Base-by-base conservation (phyloP, 495 filamentous ascomycete genomes). In the Pseudevernia furfuracea region DNA sequence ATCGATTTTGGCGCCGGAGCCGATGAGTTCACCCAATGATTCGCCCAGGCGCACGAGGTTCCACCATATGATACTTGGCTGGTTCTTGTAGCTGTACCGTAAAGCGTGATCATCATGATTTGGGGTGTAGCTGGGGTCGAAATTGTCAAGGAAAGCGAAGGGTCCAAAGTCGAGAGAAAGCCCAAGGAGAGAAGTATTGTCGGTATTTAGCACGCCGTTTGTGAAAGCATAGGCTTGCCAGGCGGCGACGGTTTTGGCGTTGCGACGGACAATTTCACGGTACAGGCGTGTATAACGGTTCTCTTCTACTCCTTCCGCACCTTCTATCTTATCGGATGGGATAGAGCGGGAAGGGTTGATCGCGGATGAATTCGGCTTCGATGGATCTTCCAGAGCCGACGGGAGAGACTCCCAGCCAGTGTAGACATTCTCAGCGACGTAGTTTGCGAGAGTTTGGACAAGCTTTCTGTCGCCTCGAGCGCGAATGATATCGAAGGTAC, bases 201-300 rank as follows among this genome's bases (percentile, higher is more conserved):
- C 94, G 0, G 94, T 97, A 70, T 96, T 93, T 39, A 98, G 78
- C 28, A 98, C 94, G 23, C 94, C 94, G 71, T 98, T 98, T 82
- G 93, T 97, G 76, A 98, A 98, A 17, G 89, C 94, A 75, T 96
- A 97, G 28, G 90, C 90, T 75, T 98, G 94, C 94, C 94, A 98
- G 62, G 86, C 84, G 15, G 94, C 94, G 2, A 97, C 92, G 0
- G 89, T 96, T 48, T 84, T 80, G 1, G 94, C 94, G 70, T 97
- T 98, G 55, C 89, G 83, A 1, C 89, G 86, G 21, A 85, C 85
- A 58, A 98, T 88, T 69, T 95, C 92, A 58, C 94, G 84, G 74
- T 96, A 98, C 12, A 97, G 80, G 15, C 91, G 81, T 6, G 87
- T 81, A 73, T 90, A 98, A 41, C 93, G 83, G 70, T 97, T 98